Evolutionary conservation across 2,329 filamentous ascomycete genomes (phyloP).

Genomic region (Chrysoporthe austroafricana): DNA sequence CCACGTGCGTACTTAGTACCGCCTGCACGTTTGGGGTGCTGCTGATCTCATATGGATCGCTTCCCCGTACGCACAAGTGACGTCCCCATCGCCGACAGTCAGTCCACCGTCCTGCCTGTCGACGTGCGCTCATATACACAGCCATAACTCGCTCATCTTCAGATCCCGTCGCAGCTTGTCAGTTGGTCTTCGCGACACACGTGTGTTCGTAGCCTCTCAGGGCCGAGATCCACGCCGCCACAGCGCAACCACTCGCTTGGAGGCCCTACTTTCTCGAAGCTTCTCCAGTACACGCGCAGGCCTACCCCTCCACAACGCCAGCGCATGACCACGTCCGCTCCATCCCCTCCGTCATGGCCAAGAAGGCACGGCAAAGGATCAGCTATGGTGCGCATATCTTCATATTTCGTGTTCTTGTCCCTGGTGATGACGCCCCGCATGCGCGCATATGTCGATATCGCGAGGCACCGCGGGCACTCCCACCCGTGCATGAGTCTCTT

Average conservation of each 20-base stretch:
- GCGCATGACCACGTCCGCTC: conserved; percentile 29
- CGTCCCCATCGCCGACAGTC: neutral
- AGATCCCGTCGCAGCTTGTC: neutral
- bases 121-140: neutral
- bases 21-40: neutral
- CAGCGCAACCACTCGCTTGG: neutral
- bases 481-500: conserved; percentile 12
- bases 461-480: conserved; percentile 15
- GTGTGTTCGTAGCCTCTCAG: neutral
- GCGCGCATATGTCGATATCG: conserved; percentile 15
- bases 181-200: too few species aligned
- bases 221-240: neutral
- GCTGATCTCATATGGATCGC: neutral
- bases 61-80: neutral
- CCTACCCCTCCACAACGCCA: conserved; percentile 9
- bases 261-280: neutral
- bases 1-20: too few species aligned
- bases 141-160: neutral
- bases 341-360: conserved; percentile 54
- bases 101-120: neutral
- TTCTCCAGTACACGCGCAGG: conserved; percentile 3
- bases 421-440: conserved; percentile 32
- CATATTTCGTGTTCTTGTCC: conserved; percentile 16
- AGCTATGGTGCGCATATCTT: conserved; percentile 60
- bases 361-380: conserved; percentile 68